Evolutionary conservation across 108 stramenopile species (phyloP), one percentile per base, ranked within the genome.

Genomic region (Conticribra guillardii): DNA sequence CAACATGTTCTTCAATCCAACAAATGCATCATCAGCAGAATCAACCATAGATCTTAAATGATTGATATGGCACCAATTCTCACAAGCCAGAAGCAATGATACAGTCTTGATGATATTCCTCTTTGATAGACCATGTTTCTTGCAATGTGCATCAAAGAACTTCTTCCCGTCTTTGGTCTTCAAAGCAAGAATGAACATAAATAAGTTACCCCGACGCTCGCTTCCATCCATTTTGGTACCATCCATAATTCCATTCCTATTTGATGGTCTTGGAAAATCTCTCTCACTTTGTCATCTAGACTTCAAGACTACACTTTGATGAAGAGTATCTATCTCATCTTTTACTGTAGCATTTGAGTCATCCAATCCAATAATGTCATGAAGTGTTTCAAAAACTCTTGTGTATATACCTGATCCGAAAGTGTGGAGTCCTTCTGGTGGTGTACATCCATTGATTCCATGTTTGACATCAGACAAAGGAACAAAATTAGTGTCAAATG

Each of bases 341-440:
- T 41, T 41, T 5, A 9, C 37, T 9, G 37, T 41, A 9, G 37
- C 5, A 11, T 41, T 5, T 11, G 5, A 9, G 37, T 41, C 11
- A 5, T 11, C 37, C 5, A 41, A 5, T 9, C 37, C 37, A 41
- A 41, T 11, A 41, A 41, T 41, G 11, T 41, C 37, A 41, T 41
- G 37, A 5, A 41, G 8, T 5, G 37, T 41, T 11, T 11, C 37
- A 5, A 41, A 11, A 41, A 41, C 8, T 9, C 8, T 41, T 41
- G 5, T 11, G 11, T 41, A 41, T 8, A 60, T 44, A 9, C 59
- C 59, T 41, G 24, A 23, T 4, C 59, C 59, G 21, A 45, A 17
- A 4, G 29, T 30, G 37, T 60, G 59, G 32, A 60, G 37, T 18
- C 32, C 34, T 23, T 60, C 59, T 8, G 59, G 59, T n/a, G 59